Conservation (phyloP, 306 rosid species). For the Cyamopsis tetragonoloba region DNA sequence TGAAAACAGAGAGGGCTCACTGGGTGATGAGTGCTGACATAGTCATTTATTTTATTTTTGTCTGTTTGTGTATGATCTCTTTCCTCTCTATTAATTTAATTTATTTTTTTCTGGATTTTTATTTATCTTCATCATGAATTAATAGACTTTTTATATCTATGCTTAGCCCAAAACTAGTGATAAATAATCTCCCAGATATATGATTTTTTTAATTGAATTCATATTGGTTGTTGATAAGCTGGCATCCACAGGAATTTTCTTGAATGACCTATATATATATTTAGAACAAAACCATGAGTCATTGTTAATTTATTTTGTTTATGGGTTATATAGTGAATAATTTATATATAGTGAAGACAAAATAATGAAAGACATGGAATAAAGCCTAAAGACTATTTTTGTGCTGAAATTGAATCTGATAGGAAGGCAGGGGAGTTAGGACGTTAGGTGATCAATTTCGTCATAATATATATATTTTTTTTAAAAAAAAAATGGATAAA, state of each 20-base stretch:
- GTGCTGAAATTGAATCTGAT: constrained; percentile 30
- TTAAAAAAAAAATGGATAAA: constrained; percentile 6
- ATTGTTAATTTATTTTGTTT: constrained; percentile 9
- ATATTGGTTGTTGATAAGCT: constrained; percentile 39
- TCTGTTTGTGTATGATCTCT: constrained; percentile 32
- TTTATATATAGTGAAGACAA: constrained; percentile 26
- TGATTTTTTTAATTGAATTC: constrained; percentile 19
- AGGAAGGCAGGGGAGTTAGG: constrained; percentile 43
- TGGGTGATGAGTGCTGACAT: constrained; percentile 27
- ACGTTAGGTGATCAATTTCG: constrained; percentile 48
- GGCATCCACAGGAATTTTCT: constrained; percentile 38
- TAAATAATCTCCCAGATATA: constrained; percentile 7
- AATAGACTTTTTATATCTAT: constrained; percentile 15
- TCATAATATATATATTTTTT: no score
- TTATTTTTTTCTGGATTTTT: constrained; percentile 14
- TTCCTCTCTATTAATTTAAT: constrained; percentile 2
- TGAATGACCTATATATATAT: constrained; percentile 32
- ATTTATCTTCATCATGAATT: constrained; percentile 16
- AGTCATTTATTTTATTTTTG: constrained; percentile 28
- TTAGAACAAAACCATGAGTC: constrained; percentile 24
- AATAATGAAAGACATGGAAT: constrained; percentile 20
- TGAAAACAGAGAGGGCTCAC: constrained; percentile 16
- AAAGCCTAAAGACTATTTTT: constrained; percentile 31
- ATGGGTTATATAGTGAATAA: constrained; percentile 24
- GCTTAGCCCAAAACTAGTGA: constrained; percentile 21